phyloP scores from a whole-genome alignment of 2,329 filamentous ascomycete genomes.

The Paracoccidioides lutzii region DNA sequence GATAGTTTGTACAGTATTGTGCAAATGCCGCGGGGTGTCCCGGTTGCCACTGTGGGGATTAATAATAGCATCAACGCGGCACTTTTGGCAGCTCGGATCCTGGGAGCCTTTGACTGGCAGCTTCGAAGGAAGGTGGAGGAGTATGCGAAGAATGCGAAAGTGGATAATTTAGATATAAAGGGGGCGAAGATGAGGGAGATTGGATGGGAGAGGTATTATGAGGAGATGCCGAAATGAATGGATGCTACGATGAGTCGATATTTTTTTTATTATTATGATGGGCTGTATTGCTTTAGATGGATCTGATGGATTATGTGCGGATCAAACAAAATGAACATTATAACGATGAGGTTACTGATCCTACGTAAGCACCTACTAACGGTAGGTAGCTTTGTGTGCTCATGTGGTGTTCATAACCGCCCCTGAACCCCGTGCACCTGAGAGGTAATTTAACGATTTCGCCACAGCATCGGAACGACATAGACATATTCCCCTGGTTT shows the following conservation, averaged over 20 bases:
- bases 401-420: too few relatives aligned
- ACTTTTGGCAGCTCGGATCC: conserved; percentile 55
- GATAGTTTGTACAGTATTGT: conserved; percentile 62
- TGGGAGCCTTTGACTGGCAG: conserved; percentile 40
- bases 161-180: conserved; percentile 32
- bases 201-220: conserved; percentile 34
- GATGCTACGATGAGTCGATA: not conserved
- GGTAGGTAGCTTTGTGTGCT: not conserved
- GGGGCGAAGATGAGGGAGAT: conserved; percentile 31
- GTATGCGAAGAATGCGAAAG: conserved; percentile 30
- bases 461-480: too few relatives aligned
- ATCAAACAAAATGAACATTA: not conserved
- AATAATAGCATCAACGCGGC: conserved; percentile 71
- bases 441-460: too few relatives aligned
- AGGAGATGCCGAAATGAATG: conserved; percentile 22
- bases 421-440: too few relatives aligned
- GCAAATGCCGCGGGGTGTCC: conserved; percentile 59
- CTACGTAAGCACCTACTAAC: not conserved
- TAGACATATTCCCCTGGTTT: too few relatives aligned
- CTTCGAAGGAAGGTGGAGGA: conserved; percentile 32
- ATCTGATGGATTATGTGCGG: too few relatives aligned
- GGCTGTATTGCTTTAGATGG: not conserved
- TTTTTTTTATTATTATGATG: not conserved
- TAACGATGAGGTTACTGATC: not conserved
- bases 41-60: conserved; percentile 64